Percentiles rank a stretch among this genome's conserved stretches.
phyloP scores from a whole-genome alignment of 2,329 filamentous ascomycete genomes.

The Trichoderma endophyticum region DNA sequence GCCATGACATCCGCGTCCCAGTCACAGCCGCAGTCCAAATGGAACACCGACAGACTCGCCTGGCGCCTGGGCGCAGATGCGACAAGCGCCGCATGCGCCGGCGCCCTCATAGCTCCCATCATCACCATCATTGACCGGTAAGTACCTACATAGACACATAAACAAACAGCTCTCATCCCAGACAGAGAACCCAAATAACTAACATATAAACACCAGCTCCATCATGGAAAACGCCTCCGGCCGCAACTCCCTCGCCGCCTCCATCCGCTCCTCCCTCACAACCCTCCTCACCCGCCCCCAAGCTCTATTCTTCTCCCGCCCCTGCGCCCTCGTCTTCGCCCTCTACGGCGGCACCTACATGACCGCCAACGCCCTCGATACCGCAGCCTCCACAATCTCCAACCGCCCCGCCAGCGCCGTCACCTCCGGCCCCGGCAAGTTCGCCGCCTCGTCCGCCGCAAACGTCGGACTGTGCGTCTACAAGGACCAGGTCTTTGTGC shows the following conservation, averaged over 20 bases:
- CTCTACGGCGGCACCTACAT: constrained; percentile 89
- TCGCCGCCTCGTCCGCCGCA: constrained; percentile 72
- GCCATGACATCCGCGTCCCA: background rate
- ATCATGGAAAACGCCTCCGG: constrained; percentile 83
- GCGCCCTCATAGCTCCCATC: constrained; percentile 73
- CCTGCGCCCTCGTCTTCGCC: constrained; percentile 66
- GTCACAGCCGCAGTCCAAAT: constrained; percentile 35
- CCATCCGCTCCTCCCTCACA: constrained; percentile 56
- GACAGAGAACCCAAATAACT: background rate
- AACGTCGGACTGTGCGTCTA: constrained; percentile 85
- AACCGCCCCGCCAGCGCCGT: constrained; percentile 57
- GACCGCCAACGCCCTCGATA: constrained; percentile 85
- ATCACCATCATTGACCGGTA: constrained; percentile 88
- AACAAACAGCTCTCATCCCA: background rate
- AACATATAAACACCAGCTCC: constrained; percentile 44
- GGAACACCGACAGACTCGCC: constrained; percentile 75
- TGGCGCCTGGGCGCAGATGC: constrained; percentile 66
- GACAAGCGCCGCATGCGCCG: constrained; percentile 67
- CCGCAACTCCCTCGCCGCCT: constrained; percentile 55
- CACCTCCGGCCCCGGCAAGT: constrained; percentile 75
- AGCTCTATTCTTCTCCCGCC: constrained; percentile 60
- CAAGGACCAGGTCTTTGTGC: constrained; percentile 84
- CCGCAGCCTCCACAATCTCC: constrained; percentile 62
- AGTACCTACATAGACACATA: background rate
- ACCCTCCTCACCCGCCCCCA: constrained; percentile 60